A percentile compares a stretch with the other conserved stretches of the same genome.
These are phyloP conservation scores for Aspergillus asperescens DNA, from an alignment of 495 filamentous ascomycete species.

Conservation along the genomic window DNA sequence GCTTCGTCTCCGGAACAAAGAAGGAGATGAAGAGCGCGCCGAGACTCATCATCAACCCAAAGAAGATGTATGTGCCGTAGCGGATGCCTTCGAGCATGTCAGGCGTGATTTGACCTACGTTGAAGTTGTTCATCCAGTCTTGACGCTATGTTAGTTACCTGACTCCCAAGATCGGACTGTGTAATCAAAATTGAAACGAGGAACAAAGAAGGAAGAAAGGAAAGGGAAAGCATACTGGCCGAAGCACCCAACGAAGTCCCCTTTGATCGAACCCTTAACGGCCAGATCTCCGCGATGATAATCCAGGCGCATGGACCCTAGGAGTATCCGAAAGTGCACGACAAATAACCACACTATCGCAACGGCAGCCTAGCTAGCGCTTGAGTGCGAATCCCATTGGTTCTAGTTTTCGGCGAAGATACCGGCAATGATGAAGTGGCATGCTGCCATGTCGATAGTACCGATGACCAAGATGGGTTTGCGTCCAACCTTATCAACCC, in stretches of 20 bases:
- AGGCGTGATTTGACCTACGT: conserved; percentile 67
- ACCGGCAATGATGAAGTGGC: conserved; percentile 46
- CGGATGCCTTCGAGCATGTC: conserved; percentile 60
- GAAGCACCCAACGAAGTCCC: conserved; percentile 67
- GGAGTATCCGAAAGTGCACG: conserved; percentile 65
- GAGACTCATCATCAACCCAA: conserved; percentile 58
- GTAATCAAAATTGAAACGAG: too few species aligned
- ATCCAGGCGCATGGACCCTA: conserved; percentile 70
- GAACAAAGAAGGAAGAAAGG: neutral
- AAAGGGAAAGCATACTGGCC: conserved; percentile 30
- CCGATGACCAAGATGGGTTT: conserved; percentile 71
- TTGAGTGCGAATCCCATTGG: conserved; percentile 53
- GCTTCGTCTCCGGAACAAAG: conserved; percentile 55
- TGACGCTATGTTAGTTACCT: neutral
- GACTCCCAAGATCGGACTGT: too few species aligned
- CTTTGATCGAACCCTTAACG: conserved; percentile 64
- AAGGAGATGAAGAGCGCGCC: conserved; percentile 51
- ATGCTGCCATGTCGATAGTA: conserved; percentile 63
- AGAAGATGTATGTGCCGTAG: conserved; percentile 71
- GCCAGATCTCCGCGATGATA: conserved; percentile 69
- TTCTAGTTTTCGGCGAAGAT: conserved; percentile 48
- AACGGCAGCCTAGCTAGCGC: conserved; percentile 67
- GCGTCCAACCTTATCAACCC: conserved; percentile 68
- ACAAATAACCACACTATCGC: conserved; percentile 48
- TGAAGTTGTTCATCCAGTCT: conserved; percentile 57